Evolutionary conservation across 371 early-diverging fungal species (phyloP), one percentile per base, ranked within the genome.

Genomic region (Blakeslea trispora): DNA sequence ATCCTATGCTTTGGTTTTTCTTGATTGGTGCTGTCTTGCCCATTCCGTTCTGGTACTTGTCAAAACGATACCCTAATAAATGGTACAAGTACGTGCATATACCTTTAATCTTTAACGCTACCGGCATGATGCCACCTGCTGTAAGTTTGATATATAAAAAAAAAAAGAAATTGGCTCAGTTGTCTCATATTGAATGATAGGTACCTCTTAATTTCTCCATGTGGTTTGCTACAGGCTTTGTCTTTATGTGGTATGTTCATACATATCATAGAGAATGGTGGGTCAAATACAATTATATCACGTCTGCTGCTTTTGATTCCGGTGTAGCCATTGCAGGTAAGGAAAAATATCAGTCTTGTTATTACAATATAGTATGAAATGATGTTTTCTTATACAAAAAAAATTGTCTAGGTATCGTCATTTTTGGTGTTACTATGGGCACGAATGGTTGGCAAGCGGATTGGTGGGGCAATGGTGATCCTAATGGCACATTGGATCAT

Each of bases 281-380:
- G 81, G 56, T 69, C 41, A 74, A 84, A 31, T 89, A 88, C 64
- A 87, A 84, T 65, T 90, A 88, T 59, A 77, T 89, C 13, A 74
- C 90, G 7, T 88, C 90, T 7, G 90, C 90, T 5, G 90, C 86
- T 1, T 67, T 90, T 45, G 90, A 90, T 59, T 83, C 87, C n/a
- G 91, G 89, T 24, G 68, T 72, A 17, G 82, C 81, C 5, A 55
- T 84, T 9, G 61, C 72, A 34, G 74, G 37, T 37, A 37, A 9
- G 37, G 2, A 37, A 37, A 37, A 37, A 37, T 2, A 37, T 7
- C 28, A 28, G 7, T 28, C 28, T 28, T 28, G 28, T 28, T 28
- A 10, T 13, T 2, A 37, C 9, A 3, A 1, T 37, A 37, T 2
- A 37, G 2, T 7, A 13, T 14, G 7, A 37, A 7, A 1, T 37